A percentile compares a stretch with the other conserved stretches of the same genome.
Evolutionary conservation across 202 grass and related monocot genomes (phyloP).

Genomic region (Zoysia matrella): DNA sequence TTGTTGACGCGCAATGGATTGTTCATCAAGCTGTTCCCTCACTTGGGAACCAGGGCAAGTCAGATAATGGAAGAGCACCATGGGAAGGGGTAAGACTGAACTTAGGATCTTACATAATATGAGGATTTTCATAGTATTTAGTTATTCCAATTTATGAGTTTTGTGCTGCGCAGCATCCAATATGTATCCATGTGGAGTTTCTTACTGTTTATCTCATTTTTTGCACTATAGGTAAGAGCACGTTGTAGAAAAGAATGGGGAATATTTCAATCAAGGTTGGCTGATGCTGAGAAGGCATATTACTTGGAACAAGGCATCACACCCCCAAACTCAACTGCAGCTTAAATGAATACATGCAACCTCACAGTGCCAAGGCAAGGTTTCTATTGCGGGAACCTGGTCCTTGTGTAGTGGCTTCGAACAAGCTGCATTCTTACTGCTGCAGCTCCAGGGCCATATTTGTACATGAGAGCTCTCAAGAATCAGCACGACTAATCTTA

Average conservation of each 20-base stretch:
- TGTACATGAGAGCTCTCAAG: conserved; percentile 52
- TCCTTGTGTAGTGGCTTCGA: conserved; percentile 7
- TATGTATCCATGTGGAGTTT: conserved; percentile 15
- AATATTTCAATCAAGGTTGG: conserved; percentile 74
- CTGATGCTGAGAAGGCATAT: conserved; percentile 84
- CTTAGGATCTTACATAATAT: neutral
- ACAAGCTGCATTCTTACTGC: conserved; percentile 26
- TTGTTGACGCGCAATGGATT: conserved; percentile 96
- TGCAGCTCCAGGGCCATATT: conserved; percentile 39
- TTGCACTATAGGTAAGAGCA: conserved; percentile 65
- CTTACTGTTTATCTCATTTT: conserved; percentile 27
- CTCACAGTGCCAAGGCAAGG: conserved; percentile 9
- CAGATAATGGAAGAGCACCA: conserved; percentile 73
- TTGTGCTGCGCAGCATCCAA: neutral
- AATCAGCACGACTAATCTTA: conserved; percentile 30
- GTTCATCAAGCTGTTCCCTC: conserved; percentile 93
- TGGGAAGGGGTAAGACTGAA: conserved; percentile 85
- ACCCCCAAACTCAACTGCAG: conserved; percentile 60
- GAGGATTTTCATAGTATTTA: neutral
- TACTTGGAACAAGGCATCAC: conserved; percentile 70
- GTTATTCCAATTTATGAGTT: neutral
- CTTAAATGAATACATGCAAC: conserved; percentile 36
- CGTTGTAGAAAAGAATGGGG: conserved; percentile 91
- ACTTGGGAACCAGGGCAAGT: conserved; percentile 90
- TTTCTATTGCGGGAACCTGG: conserved; percentile 50